These are phyloP conservation scores for Fermentozyma sake DNA, from an alignment of 1,139 yeast genomes.

Conservation along the genomic window DNA sequence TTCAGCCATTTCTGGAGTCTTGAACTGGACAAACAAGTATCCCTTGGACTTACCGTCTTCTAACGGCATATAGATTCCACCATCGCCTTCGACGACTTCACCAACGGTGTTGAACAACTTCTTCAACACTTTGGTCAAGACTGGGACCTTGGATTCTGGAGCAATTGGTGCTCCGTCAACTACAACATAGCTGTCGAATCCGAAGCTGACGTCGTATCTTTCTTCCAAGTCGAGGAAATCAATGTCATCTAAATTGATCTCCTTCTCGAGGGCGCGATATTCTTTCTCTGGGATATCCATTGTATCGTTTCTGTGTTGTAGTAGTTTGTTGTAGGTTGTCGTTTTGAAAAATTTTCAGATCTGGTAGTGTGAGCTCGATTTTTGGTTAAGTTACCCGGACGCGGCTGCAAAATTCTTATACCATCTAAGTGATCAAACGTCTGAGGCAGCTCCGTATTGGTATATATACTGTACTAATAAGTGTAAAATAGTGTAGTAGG, in stretches of 20 bases:
- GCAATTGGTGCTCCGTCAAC: constrained; percentile 96
- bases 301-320: too few species aligned
- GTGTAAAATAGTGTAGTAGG: too few species aligned
- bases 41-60: constrained; percentile 83
- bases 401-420: too few species aligned
- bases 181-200: constrained; percentile 72
- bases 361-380: too few species aligned
- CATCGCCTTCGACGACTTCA: constrained; percentile 64
- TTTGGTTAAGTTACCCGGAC: too few species aligned
- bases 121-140: constrained; percentile 77
- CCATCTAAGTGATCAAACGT: too few species aligned
- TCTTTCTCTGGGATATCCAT: too few species aligned
- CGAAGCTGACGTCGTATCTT: constrained; percentile 58
- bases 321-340: too few species aligned
- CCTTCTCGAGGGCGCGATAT: constrained; percentile 47
- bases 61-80: constrained; percentile 76
- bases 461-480: too few species aligned
- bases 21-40: constrained; percentile 81
- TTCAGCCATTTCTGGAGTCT: constrained; percentile 61
- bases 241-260: constrained; percentile 51
- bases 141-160: constrained; percentile 83
- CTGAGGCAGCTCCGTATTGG: too few species aligned
- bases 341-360: too few species aligned
- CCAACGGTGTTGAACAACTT: constrained; percentile 71
- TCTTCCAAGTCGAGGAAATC: constrained; percentile 88